A percentile compares a stretch with the other conserved stretches of the same genome.
These are phyloP conservation scores for Cytospora mali DNA, from an alignment of 2,329 filamentous ascomycete species.

Conservation along the genomic window DNA sequence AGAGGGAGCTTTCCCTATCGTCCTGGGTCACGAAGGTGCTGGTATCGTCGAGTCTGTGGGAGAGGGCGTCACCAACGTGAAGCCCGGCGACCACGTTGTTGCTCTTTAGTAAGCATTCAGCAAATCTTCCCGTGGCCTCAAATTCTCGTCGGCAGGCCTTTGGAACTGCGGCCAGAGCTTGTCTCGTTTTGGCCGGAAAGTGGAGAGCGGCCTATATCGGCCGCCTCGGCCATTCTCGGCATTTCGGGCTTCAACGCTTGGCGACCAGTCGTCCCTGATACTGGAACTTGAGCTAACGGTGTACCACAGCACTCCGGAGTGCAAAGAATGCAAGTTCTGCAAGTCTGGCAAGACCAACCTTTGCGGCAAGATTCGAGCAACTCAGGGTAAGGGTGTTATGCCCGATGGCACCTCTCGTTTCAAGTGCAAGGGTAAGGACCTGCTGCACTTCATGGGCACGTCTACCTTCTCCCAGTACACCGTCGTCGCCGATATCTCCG, in stretches of 20 bases:
- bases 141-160: conserved; percentile 9
- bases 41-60: conserved; percentile 92
- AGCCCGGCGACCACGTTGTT: conserved; percentile 88
- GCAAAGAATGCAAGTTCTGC: conserved; percentile 99
- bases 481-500: conserved; percentile 97
- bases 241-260: conserved; percentile 10
- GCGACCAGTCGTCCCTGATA: neutral
- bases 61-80: conserved; percentile 92
- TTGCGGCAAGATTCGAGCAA: conserved; percentile 97
- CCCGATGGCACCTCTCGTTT: conserved; percentile 95
- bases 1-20: conserved; percentile 88
- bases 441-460: conserved; percentile 98
- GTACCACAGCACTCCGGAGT: conserved; percentile 81
- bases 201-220: conserved; percentile 12
- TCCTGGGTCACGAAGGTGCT: conserved; percentile 88
- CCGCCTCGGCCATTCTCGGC: conserved; percentile 3
- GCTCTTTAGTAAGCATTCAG: conserved; percentile 72
- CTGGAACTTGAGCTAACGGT: neutral
- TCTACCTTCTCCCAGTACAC: conserved; percentile 99
- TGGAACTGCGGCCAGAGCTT: conserved; percentile 4
- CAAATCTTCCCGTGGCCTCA: neutral
- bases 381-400: conserved; percentile 95
- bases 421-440: conserved; percentile 89
- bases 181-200: conserved; percentile 5
- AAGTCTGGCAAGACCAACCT: conserved; percentile 99